These are phyloP conservation scores for Alternaria triticina DNA, from an alignment of 2,329 filamentous ascomycete genomes.

Conservation along the genomic window DNA sequence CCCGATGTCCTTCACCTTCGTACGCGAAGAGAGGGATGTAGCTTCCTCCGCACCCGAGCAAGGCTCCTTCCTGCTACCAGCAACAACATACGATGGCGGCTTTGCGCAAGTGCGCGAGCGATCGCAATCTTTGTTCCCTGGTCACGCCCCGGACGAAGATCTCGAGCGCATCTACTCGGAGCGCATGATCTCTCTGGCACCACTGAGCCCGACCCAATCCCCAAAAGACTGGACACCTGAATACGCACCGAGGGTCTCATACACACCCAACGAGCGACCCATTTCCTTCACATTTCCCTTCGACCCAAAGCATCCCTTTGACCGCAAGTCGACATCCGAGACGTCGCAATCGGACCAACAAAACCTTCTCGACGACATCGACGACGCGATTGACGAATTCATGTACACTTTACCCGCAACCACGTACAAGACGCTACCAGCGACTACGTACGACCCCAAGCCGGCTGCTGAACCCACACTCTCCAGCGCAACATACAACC, in stretches of 20 bases:
- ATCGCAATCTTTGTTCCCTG: constrained; percentile 19
- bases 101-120: constrained; percentile 13
- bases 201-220: constrained; percentile 6
- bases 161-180: constrained; percentile 1
- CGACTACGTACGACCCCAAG: constrained; percentile 19
- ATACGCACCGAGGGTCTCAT: constrained; percentile 12
- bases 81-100: constrained; percentile 29
- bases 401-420: constrained; percentile 23
- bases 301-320: constrained; percentile 21
- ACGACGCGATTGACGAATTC: constrained; percentile 35
- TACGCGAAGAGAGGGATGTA: constrained; percentile 14
- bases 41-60: constrained; percentile 19
- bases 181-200: constrained; percentile 9
- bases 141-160: background rate
- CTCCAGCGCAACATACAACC: constrained; percentile 14
- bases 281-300: constrained; percentile 24
- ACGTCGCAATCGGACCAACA: constrained; percentile 14
- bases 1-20: constrained; percentile 20
- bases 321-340: constrained; percentile 15
- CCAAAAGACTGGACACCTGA: background rate
- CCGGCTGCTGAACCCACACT: background rate
- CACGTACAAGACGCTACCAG: constrained; percentile 18
- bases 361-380: constrained; percentile 30
- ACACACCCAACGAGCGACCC: constrained; percentile 20
- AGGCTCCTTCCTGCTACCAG: constrained; percentile 25